These are phyloP conservation scores for Zygotorulaspora chibaensis DNA, from an alignment of 805 yeast species.

Conservation along the genomic window DNA sequence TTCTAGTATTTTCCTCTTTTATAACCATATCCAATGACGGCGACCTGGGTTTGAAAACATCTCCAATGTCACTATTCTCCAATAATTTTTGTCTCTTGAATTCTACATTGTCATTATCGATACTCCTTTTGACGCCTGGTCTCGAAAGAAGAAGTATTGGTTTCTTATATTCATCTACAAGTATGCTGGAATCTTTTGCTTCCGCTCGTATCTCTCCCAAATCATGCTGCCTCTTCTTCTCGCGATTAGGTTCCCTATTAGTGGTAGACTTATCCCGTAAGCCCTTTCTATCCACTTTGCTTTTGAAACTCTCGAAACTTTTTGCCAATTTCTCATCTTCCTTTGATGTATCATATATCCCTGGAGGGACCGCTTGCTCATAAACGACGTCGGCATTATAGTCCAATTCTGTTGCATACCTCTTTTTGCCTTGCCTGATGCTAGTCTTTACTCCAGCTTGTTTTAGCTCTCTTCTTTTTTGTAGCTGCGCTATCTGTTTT, in stretches of 20 bases:
- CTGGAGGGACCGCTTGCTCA: conserved; percentile 63
- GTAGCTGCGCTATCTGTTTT: conserved; percentile 66
- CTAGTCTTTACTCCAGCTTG: conserved; percentile 65
- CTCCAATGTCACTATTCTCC: conserved; percentile 8
- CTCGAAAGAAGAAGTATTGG: conserved; percentile 34
- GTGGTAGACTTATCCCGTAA: conserved; percentile 33
- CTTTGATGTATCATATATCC: conserved; percentile 62
- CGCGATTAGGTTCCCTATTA: neutral
- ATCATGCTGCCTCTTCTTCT: neutral
- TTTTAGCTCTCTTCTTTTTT: conserved; percentile 75
- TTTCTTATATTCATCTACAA: conserved; percentile 21
- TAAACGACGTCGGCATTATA: conserved; percentile 80
- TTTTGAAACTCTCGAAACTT: conserved; percentile 42
- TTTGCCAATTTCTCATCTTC: conserved; percentile 46
- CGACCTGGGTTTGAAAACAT: conserved; percentile 3
- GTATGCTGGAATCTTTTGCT: conserved; percentile 14
- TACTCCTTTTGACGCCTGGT: conserved; percentile 30
- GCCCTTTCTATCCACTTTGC: conserved; percentile 43
- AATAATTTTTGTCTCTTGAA: conserved; percentile 29
- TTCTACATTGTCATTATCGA: conserved; percentile 24
- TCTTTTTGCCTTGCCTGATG: conserved; percentile 49
- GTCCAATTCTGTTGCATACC: conserved; percentile 61
- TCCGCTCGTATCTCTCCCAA: neutral
- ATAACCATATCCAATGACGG: neutral
- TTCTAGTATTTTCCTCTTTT: conserved; percentile 8